Conservation (phyloP, 495 filamentous ascomycete species). For the Margaritispora aquatica region DNA sequence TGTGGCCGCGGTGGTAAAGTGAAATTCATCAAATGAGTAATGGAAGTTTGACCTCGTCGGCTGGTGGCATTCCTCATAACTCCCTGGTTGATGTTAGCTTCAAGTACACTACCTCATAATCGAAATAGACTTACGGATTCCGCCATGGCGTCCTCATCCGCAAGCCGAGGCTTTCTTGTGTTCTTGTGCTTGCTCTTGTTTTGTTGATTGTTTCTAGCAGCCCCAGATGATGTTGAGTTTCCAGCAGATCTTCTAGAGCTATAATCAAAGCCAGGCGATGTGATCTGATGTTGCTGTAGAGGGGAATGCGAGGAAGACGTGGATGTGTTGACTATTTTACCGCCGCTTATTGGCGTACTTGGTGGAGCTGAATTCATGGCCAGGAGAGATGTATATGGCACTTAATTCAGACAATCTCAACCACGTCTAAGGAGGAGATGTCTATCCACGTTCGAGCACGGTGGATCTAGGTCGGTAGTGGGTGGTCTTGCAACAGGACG, state of each 20-base stretch:
- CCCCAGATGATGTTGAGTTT: conserved; percentile 47
- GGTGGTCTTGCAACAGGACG: background rate
- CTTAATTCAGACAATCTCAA: background rate
- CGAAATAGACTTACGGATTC: conserved; percentile 60
- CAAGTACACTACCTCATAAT: background rate
- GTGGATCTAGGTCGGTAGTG: background rate
- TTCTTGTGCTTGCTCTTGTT: conserved; percentile 67
- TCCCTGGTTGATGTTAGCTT: conserved; percentile 36
- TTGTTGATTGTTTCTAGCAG: conserved; percentile 66
- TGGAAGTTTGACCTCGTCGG: conserved; percentile 89
- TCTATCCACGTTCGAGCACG: too few species aligned
- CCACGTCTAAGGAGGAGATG: background rate
- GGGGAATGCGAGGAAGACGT: conserved; percentile 17
- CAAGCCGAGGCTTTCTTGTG: conserved; percentile 40
- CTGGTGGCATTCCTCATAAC: conserved; percentile 79
- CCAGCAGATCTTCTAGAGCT: conserved; percentile 57
- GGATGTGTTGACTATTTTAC: conserved; percentile 21
- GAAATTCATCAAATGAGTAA: conserved; percentile 95
- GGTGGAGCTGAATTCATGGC: conserved; percentile 24
- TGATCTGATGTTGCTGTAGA: conserved; percentile 22
- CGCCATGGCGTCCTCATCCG: conserved; percentile 72
- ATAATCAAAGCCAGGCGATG: conserved; percentile 42
- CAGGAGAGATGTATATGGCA: background rate
- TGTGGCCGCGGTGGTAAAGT: conserved; percentile 70
- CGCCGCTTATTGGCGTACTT: conserved; percentile 20